A percentile compares a stretch with the other conserved stretches of the same genome.
These are phyloP conservation scores for Nyctanthes arbortristis DNA, from an alignment of 257 asterid genomes.

Conservation along the genomic window DNA sequence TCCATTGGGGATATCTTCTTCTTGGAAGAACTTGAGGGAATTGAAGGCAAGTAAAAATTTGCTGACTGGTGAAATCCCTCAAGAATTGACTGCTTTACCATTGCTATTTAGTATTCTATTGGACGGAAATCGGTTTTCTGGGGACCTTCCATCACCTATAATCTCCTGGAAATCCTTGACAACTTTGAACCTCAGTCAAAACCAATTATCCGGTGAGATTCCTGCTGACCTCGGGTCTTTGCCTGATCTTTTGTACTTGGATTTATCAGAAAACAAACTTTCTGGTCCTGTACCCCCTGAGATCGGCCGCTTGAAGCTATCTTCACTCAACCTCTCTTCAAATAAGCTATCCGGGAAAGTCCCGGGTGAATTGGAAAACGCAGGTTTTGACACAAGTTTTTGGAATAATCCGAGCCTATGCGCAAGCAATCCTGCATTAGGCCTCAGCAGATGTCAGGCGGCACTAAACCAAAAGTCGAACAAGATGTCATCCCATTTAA, in stretches of 20 bases:
- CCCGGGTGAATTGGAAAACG: conserved; percentile 56
- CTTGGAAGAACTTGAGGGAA: conserved; percentile 45
- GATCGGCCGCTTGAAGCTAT: conserved; percentile 34
- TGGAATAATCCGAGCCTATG: conserved; percentile 66
- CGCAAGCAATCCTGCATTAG: conserved; percentile 41
- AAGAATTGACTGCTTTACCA: conserved; percentile 59
- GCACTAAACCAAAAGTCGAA: conserved; percentile 10
- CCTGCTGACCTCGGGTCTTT: conserved; percentile 56
- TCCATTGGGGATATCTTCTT: conserved; percentile 54
- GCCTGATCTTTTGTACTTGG: conserved; percentile 50
- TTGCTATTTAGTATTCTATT: conserved; percentile 35
- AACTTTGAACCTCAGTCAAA: conserved; percentile 50
- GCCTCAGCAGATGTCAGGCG: conserved; percentile 43
- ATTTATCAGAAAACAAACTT: conserved; percentile 64
- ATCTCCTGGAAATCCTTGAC: conserved; percentile 65
- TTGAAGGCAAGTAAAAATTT: conserved; percentile 65
- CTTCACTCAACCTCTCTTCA: conserved; percentile 63
- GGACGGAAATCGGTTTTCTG: conserved; percentile 67
- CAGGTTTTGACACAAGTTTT: conserved; percentile 60
- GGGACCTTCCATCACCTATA: conserved; percentile 57
- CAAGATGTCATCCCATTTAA: conserved; percentile 17
- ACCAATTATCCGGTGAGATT: conserved; percentile 69
- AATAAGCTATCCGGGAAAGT: conserved; percentile 64
- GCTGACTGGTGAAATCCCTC: conserved; percentile 58
- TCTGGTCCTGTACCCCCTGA: conserved; percentile 72